Evolutionary conservation across 1,139 yeast genomes (phyloP), one percentile per base, ranked within the genome.

Genomic region (Kodamaea sp.): DNA sequence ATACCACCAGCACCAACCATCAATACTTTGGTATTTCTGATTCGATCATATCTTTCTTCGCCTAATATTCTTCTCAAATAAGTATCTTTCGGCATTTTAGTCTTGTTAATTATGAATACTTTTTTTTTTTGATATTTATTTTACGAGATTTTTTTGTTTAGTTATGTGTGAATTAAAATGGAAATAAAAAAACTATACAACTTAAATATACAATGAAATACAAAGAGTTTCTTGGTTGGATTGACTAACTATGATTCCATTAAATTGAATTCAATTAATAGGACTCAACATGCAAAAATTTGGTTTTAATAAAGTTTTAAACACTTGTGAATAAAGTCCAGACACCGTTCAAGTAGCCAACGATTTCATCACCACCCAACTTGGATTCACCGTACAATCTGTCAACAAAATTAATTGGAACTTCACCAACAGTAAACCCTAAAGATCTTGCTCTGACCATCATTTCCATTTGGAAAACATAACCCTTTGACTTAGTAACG

Each of bases 1-100:
- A 94, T 90, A n/a, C 99, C 99, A 24, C 99, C 99, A 1, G 98
- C 97, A 4, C 99, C 98, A 1, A 94, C 96, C 67, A 94, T 70
- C 34, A 94, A 67, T 15, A 92, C 89, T 45, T 74, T 81, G n/a
- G 84, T 55, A 20, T 45, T 40, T 25, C 67, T 63, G 20, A 78
- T 48, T 29, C 61, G 47, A 1, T 45, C 37, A 42, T 58, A 62
- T 10, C 63, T 49, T 7, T 61, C 66, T 0, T 55, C 57, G 2
- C 82, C 82, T 34, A 77, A 65, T 7, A 77, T 64, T 41, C 62
- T 62, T 44, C 53, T 61, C 38, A 75, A 58, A 44, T 72, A 70
- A 2, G 73, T 64, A 47, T 76, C 76, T 46, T 61, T 67, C 1
- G 63, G 59, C 71, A 65, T 65, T 27, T 11, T 23, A 22, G 12